A percentile compares a stretch with the other conserved stretches of the same genome.
Evolutionary conservation across 2,329 filamentous ascomycete genomes (phyloP).

Genomic region (Colletotrichum caudatum): DNA sequence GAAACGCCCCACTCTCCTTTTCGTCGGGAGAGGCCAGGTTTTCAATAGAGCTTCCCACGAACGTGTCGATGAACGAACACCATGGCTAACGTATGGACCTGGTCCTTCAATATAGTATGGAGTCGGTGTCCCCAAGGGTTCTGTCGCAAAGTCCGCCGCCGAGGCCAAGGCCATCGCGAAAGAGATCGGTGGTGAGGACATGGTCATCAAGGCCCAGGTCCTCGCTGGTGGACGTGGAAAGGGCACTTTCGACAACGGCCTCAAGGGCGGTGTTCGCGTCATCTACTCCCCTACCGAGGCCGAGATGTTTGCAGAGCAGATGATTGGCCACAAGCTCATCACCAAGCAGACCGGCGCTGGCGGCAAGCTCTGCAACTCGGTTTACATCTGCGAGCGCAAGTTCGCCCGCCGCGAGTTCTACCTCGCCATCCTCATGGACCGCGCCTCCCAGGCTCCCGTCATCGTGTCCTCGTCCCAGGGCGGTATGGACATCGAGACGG

Average conservation of each 20-base stretch:
- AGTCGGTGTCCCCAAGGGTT: constrained; percentile 90
- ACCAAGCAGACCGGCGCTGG: constrained; percentile 98
- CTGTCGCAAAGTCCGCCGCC: constrained; percentile 83
- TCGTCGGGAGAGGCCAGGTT: constrained; percentile 15
- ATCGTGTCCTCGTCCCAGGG: constrained; percentile 98
- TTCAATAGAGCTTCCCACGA: constrained; percentile 24
- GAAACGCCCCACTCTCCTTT: constrained; percentile 39
- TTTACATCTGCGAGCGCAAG: constrained; percentile 99
- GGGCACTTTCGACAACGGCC: constrained; percentile 96
- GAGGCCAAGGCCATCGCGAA: constrained; percentile 95
- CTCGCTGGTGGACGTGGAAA: constrained; percentile 98
- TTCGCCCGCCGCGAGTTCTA: constrained; percentile 99
- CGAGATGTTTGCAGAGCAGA: constrained; percentile 97
- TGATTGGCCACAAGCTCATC: constrained; percentile 99
- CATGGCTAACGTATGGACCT: constrained; percentile 35
- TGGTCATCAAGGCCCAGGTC: constrained; percentile 99
- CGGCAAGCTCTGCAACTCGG: constrained; percentile 94
- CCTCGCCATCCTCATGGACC: constrained; percentile 98
- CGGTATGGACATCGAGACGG: constrained; percentile 98
- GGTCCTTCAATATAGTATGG: constrained; percentile 75
- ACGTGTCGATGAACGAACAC: neutral
- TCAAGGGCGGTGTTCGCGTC: constrained; percentile 98
- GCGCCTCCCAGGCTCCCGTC: constrained; percentile 87
- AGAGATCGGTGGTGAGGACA: constrained; percentile 91
- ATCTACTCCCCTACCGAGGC: constrained; percentile 98